Percentiles rank a stretch among this genome's conserved stretches.
Conservation (phyloP, 352 stramenopile genomes). For the Phytophthora pistaciae region DNA sequence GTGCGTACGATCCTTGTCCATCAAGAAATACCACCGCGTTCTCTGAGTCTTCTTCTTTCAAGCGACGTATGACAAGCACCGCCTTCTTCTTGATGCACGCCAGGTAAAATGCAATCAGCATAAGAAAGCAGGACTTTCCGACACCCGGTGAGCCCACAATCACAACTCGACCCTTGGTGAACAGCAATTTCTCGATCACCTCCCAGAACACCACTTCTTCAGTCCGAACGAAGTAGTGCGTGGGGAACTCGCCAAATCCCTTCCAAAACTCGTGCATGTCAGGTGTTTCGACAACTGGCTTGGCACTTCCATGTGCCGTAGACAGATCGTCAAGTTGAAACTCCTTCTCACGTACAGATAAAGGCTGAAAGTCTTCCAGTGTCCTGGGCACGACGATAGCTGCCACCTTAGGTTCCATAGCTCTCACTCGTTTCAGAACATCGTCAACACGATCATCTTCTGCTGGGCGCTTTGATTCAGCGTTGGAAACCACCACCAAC, state of each 20-base stretch:
- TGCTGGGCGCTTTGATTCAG: background rate
- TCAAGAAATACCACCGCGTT: constrained; percentile 12
- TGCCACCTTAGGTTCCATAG: background rate
- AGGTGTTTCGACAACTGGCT: constrained; percentile 6
- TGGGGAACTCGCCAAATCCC: constrained; percentile 6
- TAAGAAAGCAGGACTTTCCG: constrained; percentile 36
- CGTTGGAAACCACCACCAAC: constrained; percentile 1
- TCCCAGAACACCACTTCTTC: constrained; percentile 20
- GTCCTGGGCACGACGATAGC: background rate
- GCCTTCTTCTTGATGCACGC: constrained; percentile 23
- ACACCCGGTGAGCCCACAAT: constrained; percentile 29
- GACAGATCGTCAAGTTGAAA: background rate
- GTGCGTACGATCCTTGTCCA: constrained; percentile 6
- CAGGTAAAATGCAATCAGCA: constrained; percentile 32
- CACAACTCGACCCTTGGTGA: constrained; percentile 12
- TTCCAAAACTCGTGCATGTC: constrained; percentile 23
- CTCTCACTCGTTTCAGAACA: background rate
- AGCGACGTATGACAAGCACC: constrained; percentile 23
- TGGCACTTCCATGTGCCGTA: background rate
- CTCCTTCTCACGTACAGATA: background rate
- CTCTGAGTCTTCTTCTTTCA: background rate
- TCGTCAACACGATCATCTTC: background rate
- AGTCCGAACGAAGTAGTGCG: constrained; percentile 14
- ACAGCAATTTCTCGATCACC: constrained; percentile 14
- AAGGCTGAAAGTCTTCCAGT: background rate